Percentiles rank a stretch among this genome's conserved stretches.
These are phyloP conservation scores for Trametes sanguinea DNA, from an alignment of 768 basidiomycete genomes.

Conservation along the genomic window DNA sequence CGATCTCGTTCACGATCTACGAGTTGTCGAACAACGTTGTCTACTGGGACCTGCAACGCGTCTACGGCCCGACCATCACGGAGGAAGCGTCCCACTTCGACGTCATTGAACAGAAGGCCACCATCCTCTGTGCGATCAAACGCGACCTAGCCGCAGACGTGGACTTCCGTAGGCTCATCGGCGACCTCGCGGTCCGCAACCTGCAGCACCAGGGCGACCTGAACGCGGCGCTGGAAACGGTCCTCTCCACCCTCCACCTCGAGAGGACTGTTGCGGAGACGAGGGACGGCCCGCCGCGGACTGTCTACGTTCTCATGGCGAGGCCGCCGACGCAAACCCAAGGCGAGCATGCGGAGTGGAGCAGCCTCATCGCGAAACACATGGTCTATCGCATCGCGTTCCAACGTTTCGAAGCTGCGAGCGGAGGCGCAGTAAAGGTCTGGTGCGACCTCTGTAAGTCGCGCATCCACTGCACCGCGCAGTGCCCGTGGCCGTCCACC, in stretches of 20 bases:
- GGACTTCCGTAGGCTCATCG: no score
- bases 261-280: no score
- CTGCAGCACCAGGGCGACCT: no score
- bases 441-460: constrained; percentile 6
- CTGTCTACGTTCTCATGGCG: no score
- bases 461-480: constrained; percentile 1
- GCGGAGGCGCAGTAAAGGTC: background rate
- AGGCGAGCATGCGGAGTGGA: no score
- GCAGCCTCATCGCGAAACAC: no score
- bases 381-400: background rate
- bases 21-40: background rate
- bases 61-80: background rate
- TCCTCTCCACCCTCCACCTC: no score
- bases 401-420: background rate
- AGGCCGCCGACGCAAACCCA: no score
- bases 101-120: background rate
- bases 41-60: background rate
- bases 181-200: no score
- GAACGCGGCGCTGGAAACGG: no score
- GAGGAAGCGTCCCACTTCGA: background rate
- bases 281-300: no score
- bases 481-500: background rate
- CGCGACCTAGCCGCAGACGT: no score
- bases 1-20: background rate
- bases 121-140: background rate